Base-by-base conservation (phyloP, 768 basidiomycete species). In the Agaricus subrufescens region DNA sequence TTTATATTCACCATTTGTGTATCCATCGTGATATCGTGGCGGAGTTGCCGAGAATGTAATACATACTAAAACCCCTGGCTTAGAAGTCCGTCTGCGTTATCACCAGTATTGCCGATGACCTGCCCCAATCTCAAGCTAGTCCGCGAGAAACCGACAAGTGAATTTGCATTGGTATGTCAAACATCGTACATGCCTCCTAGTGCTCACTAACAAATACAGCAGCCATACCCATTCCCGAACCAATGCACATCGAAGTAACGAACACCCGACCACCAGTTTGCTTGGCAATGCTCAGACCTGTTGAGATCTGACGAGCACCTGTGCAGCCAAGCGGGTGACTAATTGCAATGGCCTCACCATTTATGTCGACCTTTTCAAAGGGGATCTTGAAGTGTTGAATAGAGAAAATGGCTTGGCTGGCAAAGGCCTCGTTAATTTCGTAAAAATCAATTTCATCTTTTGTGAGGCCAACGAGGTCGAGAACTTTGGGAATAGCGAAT, bases 391-490 rank as follows among this genome's bases (percentile, higher is more conserved):
- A 70, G 60, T 82, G 79, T 61, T 89, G 71, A 29, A 94, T 69
- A 46, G 74, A 80, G 72, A 86, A 91, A 44, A 94, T 74, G 2
- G 91, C 91, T 68, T 90, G 88, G 30, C 81, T 84, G 27, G 93
- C 91, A 66, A 94, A 94, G 30, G 93, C 92, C 70, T 94, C 92
- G 67, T 94, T 94, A 71, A 93, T 92, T 73, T 94, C 91, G 72
- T 76, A 96, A 67, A 95, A 91, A 72, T 96, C 92, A 61, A 96
- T 74, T 63, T 95, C 94, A 46, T 81, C 72, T 57, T 76, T 73
- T 43, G 72, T 67, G 47, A 95, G 75, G 14, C 90, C 89, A 1
- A 81, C 76, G 63, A 82, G 79, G 62, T 80, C 76, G 55, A 94
- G 83, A 2, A 77, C 78, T 59, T 82, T 81, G 44, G 93, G 92